A percentile compares a stretch with the other conserved stretches of the same genome.
These are phyloP conservation scores for Ascochyta lentis DNA, from an alignment of 2,329 filamentous ascomycete genomes.

Conservation along the genomic window DNA sequence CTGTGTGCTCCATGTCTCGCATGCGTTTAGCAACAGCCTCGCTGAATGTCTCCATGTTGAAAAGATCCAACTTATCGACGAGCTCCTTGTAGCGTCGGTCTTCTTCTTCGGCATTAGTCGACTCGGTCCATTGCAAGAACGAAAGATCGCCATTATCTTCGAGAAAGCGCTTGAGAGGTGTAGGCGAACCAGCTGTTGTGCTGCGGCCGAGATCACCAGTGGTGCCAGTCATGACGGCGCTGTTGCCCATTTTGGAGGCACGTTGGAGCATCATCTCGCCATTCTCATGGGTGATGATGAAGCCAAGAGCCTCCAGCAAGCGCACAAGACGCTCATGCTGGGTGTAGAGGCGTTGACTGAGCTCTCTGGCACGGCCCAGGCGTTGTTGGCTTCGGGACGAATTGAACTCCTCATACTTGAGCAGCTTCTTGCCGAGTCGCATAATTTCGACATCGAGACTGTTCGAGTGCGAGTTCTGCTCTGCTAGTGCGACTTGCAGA, in stretches of 20 bases:
- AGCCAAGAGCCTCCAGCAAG: constrained; percentile 86
- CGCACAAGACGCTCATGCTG: constrained; percentile 85
- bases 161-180: constrained; percentile 62
- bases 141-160: constrained; percentile 72
- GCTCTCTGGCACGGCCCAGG: constrained; percentile 76
- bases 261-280: constrained; percentile 78
- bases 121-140: constrained; percentile 82
- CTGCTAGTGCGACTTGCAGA: constrained; percentile 73
- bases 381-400: constrained; percentile 70
- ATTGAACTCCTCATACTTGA: constrained; percentile 56
- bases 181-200: constrained; percentile 60
- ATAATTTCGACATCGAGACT: constrained; percentile 78
- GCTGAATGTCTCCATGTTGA: constrained; percentile 83
- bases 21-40: constrained; percentile 88
- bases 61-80: constrained; percentile 73
- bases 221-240: constrained; percentile 53
- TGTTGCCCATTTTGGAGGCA: constrained; percentile 62
- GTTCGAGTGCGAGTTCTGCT: constrained; percentile 76
- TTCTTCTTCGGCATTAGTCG: constrained; percentile 69
- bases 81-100: constrained; percentile 76
- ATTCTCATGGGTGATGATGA: constrained; percentile 77
- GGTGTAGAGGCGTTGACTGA: constrained; percentile 81
- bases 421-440: constrained; percentile 70
- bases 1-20: constrained; percentile 91
- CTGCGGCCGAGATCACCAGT: constrained; percentile 56